phyloP scores from a whole-genome alignment of 2,329 filamentous ascomycete species.

The Cordyceps fumosorosea region DNA sequence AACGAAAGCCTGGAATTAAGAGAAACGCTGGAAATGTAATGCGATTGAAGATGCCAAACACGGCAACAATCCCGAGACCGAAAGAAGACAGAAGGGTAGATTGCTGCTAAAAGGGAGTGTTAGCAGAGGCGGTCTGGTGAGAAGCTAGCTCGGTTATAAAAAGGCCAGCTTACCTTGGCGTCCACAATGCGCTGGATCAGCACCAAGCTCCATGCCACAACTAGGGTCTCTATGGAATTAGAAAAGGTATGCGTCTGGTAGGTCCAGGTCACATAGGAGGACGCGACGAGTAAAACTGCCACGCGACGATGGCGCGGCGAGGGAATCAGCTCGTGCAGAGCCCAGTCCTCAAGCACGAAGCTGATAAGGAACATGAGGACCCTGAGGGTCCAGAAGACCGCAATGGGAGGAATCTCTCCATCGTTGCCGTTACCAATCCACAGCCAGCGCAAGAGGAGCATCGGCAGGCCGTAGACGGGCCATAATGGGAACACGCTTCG shows the following conservation, averaged over 20 bases:
- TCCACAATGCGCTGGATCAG: constrained; percentile 80
- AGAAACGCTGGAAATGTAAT: constrained; percentile 96
- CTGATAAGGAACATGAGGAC: constrained; percentile 90
- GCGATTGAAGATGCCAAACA: constrained; percentile 89
- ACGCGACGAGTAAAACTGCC: constrained; percentile 80
- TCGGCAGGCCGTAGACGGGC: constrained; percentile 89
- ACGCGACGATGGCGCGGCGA: constrained; percentile 64
- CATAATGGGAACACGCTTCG: constrained; percentile 96
- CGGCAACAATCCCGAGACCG: constrained; percentile 71
- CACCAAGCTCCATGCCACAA: constrained; percentile 89
- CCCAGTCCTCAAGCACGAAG: constrained; percentile 97
- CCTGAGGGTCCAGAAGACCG: constrained; percentile 84
- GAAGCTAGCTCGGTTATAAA: neutral
- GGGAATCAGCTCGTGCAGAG: constrained; percentile 81
- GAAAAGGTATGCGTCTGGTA: constrained; percentile 98
- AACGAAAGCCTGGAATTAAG: constrained; percentile 70
- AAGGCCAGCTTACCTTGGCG: constrained; percentile 55
- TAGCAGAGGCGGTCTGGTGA: constrained; percentile 17
- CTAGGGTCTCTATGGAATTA: constrained; percentile 89
- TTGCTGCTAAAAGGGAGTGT: constrained; percentile 48
- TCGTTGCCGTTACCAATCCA: constrained; percentile 78
- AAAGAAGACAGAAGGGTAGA: constrained; percentile 70
- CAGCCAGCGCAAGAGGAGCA: constrained; percentile 87
- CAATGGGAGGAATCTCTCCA: constrained; percentile 70
- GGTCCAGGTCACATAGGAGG: constrained; percentile 97